Base-by-base conservation (phyloP, 371 early-diverging fungal genomes). In the Saksenaea oblongispora region DNA sequence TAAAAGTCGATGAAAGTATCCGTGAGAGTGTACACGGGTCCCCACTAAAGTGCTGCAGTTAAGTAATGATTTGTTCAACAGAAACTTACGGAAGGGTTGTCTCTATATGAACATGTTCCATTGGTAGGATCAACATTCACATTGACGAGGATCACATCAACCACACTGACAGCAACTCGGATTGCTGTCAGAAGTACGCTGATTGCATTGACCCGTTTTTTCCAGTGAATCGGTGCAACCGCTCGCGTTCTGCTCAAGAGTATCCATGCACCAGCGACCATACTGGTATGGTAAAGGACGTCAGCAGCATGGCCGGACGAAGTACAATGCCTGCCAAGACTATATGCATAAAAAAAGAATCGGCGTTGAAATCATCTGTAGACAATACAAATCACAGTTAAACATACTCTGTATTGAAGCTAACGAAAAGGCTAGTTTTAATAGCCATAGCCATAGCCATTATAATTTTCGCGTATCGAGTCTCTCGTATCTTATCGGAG, bases 1-100 rank as follows among this genome's bases (percentile, higher is more conserved):
- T 80, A 80, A 0, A 78, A 31, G 58, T 80, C 81, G 14, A 78
- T 71, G 0, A 68, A 5, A 14, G 78, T 76, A 44, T 80, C 81
- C 18, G 56, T 58, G 27, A 80, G 58, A 1, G 81, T 80, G 56
- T 80, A 80, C 1, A 80, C 71, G 11, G 76, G 72, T 1, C 81
- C 77, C 80, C 80, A 79, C 74, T 74, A 39, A n/a, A 2, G 15
- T 31, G 5, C 26, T 10, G 34, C 18, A 62, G 37, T 11, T 51
- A n/a, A 56, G 15, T 26, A 17, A 56, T 18, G 5, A 17, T 10
- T 24, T 18, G 24, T 18, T 27, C 22, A 17, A 24, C 56, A 51
- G 14, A 53, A 14, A 31, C 14, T 36, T 36, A 57, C 37, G 2
- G 34, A 18, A 39, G 22, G 34, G 24, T 51, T 22, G 14, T 51